A percentile compares a stretch with the other conserved stretches of the same genome.
These are phyloP conservation scores for Phaeosphaeria sp. DNA, from an alignment of 2,329 filamentous ascomycete genomes.

Conservation along the genomic window DNA sequence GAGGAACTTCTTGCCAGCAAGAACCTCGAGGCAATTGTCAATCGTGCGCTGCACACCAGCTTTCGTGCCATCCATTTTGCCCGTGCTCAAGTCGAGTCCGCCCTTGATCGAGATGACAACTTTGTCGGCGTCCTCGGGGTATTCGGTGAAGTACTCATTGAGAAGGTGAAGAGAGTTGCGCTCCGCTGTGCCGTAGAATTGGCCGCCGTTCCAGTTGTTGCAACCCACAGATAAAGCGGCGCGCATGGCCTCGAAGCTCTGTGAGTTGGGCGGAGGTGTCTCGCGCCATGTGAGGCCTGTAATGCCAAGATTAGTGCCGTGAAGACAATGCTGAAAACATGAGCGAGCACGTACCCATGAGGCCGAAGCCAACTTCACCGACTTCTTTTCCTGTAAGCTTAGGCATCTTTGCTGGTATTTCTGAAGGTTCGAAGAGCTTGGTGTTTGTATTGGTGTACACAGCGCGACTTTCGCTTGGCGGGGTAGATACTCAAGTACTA, in stretches of 20 bases:
- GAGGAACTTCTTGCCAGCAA: constrained; percentile 56
- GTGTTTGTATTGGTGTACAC: background rate
- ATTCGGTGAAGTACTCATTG: constrained; percentile 58
- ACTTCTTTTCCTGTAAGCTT: constrained; percentile 47
- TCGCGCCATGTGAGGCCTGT: constrained; percentile 55
- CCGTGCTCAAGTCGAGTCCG: constrained; percentile 43
- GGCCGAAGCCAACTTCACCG: constrained; percentile 53
- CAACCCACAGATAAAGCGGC: constrained; percentile 50
- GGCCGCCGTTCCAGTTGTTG: constrained; percentile 60
- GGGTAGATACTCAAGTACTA: background rate
- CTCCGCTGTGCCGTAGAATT: constrained; percentile 55
- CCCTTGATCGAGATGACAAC: constrained; percentile 62
- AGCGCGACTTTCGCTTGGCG: background rate
- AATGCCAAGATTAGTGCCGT: constrained; percentile 12
- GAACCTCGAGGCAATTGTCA: constrained; percentile 52
- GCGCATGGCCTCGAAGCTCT: constrained; percentile 55
- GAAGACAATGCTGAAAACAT: background rate
- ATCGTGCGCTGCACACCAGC: constrained; percentile 53
- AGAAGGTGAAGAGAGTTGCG: constrained; percentile 57
- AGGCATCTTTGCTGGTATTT: constrained; percentile 31
- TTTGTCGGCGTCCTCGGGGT: constrained; percentile 58
- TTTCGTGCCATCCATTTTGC: constrained; percentile 49
- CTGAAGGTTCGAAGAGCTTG: constrained; percentile 3
- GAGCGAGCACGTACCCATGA: constrained; percentile 51
- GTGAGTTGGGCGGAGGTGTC: constrained; percentile 42